Percentiles rank a stretch among this genome's conserved stretches.
These are phyloP conservation scores for Daldinia sp. DNA, from an alignment of 2,329 filamentous ascomycete genomes.

Conservation along the genomic window DNA sequence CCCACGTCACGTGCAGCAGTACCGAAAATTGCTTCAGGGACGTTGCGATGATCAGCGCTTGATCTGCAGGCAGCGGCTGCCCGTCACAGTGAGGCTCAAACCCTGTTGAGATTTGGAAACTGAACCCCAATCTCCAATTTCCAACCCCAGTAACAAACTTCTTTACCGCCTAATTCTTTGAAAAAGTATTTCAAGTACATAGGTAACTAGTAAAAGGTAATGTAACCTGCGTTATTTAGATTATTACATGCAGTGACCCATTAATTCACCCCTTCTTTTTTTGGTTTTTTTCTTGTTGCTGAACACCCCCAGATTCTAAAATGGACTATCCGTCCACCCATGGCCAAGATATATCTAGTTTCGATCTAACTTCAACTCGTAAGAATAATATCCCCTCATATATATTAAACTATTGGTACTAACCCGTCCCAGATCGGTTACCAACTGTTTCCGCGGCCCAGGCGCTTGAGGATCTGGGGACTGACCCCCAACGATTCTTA, in stretches of 20 bases:
- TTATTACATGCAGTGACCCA: background rate
- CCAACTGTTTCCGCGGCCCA: conserved; percentile 80
- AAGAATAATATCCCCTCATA: conserved; percentile 17
- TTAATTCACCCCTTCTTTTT: background rate
- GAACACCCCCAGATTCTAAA: background rate
- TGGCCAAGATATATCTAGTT: conserved; percentile 68
- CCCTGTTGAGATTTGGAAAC: conserved; percentile 21
- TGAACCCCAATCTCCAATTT: conserved; percentile 23
- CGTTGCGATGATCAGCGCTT: conserved; percentile 24
- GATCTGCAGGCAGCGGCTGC: conserved; percentile 35
- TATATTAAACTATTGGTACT: conserved; percentile 13
- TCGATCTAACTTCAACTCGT: conserved; percentile 64
- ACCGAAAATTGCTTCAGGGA: conserved; percentile 17
- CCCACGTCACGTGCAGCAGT: conserved; percentile 31
- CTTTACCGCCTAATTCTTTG: background rate
- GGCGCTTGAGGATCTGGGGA: conserved; percentile 68
- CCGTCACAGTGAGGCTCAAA: conserved; percentile 33
- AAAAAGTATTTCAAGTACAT: no score
- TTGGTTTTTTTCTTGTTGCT: background rate
- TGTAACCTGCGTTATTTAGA: background rate
- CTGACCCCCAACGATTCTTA: conserved; percentile 59
- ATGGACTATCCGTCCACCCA: conserved; percentile 70
- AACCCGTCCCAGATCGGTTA: conserved; percentile 67
- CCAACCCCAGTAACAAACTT: conserved; percentile 13
- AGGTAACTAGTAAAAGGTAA: background rate